Conservation (phyloP, 768 basidiomycete genomes). For the Candolleomyces aberdarensis region DNA sequence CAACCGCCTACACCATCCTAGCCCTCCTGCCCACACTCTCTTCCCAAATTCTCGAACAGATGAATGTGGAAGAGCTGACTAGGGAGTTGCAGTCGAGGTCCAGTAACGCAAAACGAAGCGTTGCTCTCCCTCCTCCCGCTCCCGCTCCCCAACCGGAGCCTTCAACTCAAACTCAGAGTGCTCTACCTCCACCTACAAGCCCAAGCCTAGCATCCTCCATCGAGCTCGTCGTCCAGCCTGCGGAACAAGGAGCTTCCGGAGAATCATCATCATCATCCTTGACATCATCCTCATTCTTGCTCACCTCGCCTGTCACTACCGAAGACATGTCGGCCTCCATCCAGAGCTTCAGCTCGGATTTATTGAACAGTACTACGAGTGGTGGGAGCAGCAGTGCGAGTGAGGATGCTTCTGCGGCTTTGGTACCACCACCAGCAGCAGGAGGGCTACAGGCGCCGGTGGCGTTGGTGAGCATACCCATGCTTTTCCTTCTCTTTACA, state of each 20-base stretch:
- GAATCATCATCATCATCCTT: neutral
- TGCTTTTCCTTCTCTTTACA: neutral
- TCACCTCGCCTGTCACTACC: too few species aligned
- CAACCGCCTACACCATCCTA: conserved; percentile 72
- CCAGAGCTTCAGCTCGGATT: neutral
- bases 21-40: conserved; percentile 67
- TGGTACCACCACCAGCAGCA: too few species aligned
- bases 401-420: too few species aligned
- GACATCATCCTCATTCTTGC: neutral
- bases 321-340: too few species aligned
- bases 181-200: conserved; percentile 6
- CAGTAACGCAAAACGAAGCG: conserved; percentile 8
- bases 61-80: conserved; percentile 76
- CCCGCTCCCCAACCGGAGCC: too few species aligned
- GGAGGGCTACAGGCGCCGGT: neutral
- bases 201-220: conserved; percentile 24
- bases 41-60: conserved; percentile 59
- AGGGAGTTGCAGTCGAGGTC: conserved; percentile 40
- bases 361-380: neutral
- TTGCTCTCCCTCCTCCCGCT: too few species aligned
- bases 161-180: neutral
- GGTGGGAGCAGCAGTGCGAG: too few species aligned
- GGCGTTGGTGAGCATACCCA: neutral
- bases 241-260: neutral
- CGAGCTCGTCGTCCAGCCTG: conserved; percentile 38